These are phyloP conservation scores for Kluyveromyces marxianus DNA, from an alignment of 1,139 yeast genomes.

Conservation along the genomic window DNA sequence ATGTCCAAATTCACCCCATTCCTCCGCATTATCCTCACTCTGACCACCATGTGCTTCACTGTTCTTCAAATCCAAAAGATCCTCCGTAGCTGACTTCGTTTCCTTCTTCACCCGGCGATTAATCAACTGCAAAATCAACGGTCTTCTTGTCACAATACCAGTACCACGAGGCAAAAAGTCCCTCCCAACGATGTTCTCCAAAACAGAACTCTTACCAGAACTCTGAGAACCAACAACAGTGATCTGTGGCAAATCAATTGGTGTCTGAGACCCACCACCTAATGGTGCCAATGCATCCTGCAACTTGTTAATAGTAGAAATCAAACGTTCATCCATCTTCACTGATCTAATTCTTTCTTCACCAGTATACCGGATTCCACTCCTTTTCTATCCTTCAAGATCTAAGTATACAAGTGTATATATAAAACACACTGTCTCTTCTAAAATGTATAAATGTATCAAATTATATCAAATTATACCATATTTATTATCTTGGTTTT, in stretches of 20 bases:
- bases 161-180: slow-evolving; percentile 95
- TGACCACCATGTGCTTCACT: slow-evolving; percentile 27
- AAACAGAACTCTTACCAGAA: slow-evolving; percentile 86
- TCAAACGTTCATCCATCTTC: slow-evolving; percentile 80
- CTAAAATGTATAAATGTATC: no score
- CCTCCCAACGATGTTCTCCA: slow-evolving; percentile 90
- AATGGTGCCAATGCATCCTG: slow-evolving; percentile 93
- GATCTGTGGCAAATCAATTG: slow-evolving; percentile 90
- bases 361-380: no score
- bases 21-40: slow-evolving; percentile 74
- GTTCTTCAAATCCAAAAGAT: slow-evolving; percentile 33
- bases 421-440: no score
- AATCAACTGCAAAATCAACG: slow-evolving; percentile 73
- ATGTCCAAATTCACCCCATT: slow-evolving; percentile 98
- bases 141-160: slow-evolving; percentile 93
- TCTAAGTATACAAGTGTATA: background rate
- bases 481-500: no score
- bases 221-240: slow-evolving; percentile 96
- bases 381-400: background rate
- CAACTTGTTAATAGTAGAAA: slow-evolving; percentile 83
- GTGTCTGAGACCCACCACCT: slow-evolving; percentile 78
- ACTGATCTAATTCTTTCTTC: background rate
- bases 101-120: slow-evolving; percentile 47
- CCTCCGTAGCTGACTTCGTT: slow-evolving; percentile 25
- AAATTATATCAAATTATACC: no score